Base-by-base conservation (phyloP, 768 basidiomycete species). In the Panellus pusillus region DNA sequence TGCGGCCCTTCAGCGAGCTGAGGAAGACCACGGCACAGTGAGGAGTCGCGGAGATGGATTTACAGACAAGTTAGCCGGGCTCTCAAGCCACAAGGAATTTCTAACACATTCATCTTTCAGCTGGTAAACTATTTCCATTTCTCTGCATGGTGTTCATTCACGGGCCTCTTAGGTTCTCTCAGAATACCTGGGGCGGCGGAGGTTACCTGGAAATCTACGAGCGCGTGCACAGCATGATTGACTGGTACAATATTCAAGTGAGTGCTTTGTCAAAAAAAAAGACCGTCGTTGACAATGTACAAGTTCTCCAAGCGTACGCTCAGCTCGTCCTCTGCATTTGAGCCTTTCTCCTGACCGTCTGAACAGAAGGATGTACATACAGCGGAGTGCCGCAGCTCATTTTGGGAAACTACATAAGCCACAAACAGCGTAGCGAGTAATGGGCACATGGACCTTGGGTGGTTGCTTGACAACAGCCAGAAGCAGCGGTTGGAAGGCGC, bases 241-340 rank as follows among this genome's bases (percentile, higher is more conserved):
- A 88, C 65, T 88, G 83, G 79, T 85, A 80, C 63, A 79, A 81
- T 54, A 60, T 77, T 46, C 74, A 83, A 71, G 80, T 82, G 54
- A 66, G 50, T 35, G 69, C 18, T 41, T 42, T 14, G 65, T 67
- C 49, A 60, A 65, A 60, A 51, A 17, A 36, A 38, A 45, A 24
- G 6, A 52, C 29, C 38, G 24, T 50, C 38, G 2, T 37, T 31
- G 31, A 44, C 24, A 46, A 24, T 41, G 37, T 31, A 41, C 17
- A 15, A 75, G 70, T 77, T 77, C 57, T 78, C 78, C 53, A 77
- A 79, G 57, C 75, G 57, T 58, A 20, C 7, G 44, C 24, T 5
- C 13, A 15, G 24, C 24, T 27, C 43, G 27, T 44, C 27, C 28
- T 24, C 24, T 14, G 17, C 14, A 12, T 40, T 50, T 31, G 17